Percentiles rank a stretch among this genome's conserved stretches.
Evolutionary conservation across 495 filamentous ascomycete species (phyloP).

Genomic region (Hypoxylon subgilvum): DNA sequence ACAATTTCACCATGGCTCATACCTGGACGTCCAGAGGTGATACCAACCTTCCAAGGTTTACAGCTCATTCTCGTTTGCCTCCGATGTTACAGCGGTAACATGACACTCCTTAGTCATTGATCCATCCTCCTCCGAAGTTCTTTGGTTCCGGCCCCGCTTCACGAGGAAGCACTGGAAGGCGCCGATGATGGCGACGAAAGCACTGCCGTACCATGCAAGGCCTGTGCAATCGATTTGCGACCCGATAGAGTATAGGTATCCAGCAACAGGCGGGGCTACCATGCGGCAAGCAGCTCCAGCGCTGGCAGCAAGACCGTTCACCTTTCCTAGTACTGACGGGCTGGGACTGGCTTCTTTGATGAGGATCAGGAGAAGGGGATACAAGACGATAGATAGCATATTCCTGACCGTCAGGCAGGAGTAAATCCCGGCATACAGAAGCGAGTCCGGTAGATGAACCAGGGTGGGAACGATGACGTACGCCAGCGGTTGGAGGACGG

Average conservation of each 20-base stretch:
- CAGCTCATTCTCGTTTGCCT: constrained; percentile 2
- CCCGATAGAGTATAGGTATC: constrained; percentile 74
- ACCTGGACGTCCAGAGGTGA: background rate
- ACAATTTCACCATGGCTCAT: background rate
- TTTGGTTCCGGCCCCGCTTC: constrained; percentile 45
- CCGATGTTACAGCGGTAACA: background rate
- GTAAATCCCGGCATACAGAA: constrained; percentile 74
- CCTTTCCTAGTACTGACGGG: constrained; percentile 69
- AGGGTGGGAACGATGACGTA: constrained; percentile 79
- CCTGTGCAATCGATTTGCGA: constrained; percentile 71
- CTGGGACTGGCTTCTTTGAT: constrained; percentile 83
- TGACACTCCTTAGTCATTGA: background rate
- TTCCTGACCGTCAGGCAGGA: constrained; percentile 73
- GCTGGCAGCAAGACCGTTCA: constrained; percentile 82
- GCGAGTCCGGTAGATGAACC: constrained; percentile 62
- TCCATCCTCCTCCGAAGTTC: constrained; percentile 12
- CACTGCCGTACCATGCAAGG: constrained; percentile 79
- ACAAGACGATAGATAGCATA: constrained; percentile 75
- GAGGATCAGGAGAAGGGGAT: constrained; percentile 79
- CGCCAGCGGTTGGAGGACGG: constrained; percentile 73
- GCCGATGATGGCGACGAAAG: constrained; percentile 70
- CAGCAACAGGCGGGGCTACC: constrained; percentile 75
- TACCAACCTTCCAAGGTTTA: background rate
- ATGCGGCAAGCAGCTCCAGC: constrained; percentile 79
- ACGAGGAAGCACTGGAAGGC: constrained; percentile 73